Conservation (phyloP, 2,329 filamentous ascomycete genomes). For the Blumeria hordei region DNA sequence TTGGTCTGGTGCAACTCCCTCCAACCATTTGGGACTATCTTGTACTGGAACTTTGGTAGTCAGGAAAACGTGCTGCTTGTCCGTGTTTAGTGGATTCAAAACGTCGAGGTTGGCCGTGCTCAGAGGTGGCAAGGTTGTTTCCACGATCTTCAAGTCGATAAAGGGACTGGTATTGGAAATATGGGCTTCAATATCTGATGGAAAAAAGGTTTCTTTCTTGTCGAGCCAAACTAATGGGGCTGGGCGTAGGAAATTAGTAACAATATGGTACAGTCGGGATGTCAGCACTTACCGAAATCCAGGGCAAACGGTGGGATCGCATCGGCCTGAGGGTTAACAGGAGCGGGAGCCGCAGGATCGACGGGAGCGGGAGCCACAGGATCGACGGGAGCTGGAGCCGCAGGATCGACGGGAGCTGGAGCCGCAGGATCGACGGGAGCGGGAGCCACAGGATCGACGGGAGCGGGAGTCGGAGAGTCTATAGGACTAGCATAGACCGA, state of each 20-base stretch:
- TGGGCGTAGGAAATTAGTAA: constrained; percentile 9
- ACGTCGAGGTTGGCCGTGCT: constrained; percentile 23
- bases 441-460: background rate
- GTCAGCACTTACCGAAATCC: constrained; percentile 19
- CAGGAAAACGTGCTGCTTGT: constrained; percentile 22
- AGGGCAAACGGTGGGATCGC: constrained; percentile 20
- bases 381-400: background rate
- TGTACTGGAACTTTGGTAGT: constrained; percentile 24
- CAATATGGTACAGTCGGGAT: background rate
- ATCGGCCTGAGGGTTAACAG: constrained; percentile 3
- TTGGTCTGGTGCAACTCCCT: constrained; percentile 27
- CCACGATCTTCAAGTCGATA: constrained; percentile 19
- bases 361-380: background rate
- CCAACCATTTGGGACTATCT: constrained; percentile 22
- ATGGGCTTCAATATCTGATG: constrained; percentile 23
- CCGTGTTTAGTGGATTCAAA: constrained; percentile 19
- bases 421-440: background rate
- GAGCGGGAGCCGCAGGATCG: background rate
- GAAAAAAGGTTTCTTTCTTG: constrained; percentile 22
- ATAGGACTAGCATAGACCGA: no score
- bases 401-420: background rate
- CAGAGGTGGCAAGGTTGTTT: constrained; percentile 17
- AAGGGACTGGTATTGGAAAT: constrained; percentile 21
- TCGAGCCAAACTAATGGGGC: constrained; percentile 27
- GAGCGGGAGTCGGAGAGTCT: no score